Percentiles rank a stretch among this genome's conserved stretches.
Conservation (phyloP, 169 alveolate species). For the Blepharisma undulans region DNA sequence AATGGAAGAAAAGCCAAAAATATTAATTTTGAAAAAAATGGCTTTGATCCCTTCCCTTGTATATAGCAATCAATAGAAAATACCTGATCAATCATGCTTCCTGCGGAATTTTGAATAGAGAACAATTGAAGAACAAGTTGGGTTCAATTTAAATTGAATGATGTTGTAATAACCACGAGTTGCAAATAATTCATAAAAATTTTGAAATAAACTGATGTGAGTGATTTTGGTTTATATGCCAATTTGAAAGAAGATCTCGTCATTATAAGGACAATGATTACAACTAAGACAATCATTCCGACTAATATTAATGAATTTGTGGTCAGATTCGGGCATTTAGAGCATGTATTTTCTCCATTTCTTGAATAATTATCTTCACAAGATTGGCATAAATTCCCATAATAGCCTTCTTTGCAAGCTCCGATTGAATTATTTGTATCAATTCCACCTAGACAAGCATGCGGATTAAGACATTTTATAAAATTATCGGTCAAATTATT, state of each 20-base stretch:
- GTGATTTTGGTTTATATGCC: slow-evolving; percentile 10
- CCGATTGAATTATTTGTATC: not conserved
- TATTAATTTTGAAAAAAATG: not conserved
- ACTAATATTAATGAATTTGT: not conserved
- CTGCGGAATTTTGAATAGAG: not conserved
- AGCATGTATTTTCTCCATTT: not conserved
- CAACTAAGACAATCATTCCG: not conserved
- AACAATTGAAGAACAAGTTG: not conserved
- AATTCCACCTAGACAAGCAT: slow-evolving; percentile 33
- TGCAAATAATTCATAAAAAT: slow-evolving; percentile 50
- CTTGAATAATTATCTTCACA: not conserved
- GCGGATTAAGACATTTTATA: not conserved
- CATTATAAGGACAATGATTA: not conserved
- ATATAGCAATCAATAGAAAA: slow-evolving; percentile 1
- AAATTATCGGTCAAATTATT: not conserved
- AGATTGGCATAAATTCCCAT: slow-evolving; percentile 22
- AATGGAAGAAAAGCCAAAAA: not conserved
- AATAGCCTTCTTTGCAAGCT: not conserved
- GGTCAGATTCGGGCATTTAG: not conserved
- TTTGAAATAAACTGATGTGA: slow-evolving; percentile 36
- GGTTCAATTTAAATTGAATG: slow-evolving; percentile 38
- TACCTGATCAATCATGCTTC: not conserved
- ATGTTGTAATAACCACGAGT: not conserved
- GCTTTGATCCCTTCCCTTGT: not conserved
- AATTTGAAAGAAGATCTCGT: not conserved